Conservation (phyloP, 2,329 filamentous ascomycete species). For the Lasiodiplodia citricola region DNA sequence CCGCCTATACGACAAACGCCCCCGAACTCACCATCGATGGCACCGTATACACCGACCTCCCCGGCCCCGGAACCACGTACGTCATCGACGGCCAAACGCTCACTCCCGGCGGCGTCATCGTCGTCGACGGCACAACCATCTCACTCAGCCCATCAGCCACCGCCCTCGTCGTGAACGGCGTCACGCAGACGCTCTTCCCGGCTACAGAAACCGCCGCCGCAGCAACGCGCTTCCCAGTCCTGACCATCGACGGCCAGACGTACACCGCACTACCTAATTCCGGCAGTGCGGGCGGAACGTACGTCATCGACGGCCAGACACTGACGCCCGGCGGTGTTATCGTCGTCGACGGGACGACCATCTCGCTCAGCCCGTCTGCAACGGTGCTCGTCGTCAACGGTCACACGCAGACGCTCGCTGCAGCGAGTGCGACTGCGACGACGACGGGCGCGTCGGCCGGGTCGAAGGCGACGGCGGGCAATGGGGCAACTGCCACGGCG, state of each 20-base stretch:
- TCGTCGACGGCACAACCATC: constrained; percentile 37
- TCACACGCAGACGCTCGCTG: constrained; percentile 29
- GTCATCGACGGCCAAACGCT: constrained; percentile 44
- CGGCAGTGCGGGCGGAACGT: constrained; percentile 29
- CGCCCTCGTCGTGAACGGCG: constrained; percentile 26
- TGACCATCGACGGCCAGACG: constrained; percentile 32
- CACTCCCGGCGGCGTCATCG: constrained; percentile 45
- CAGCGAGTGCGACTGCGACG: neutral
- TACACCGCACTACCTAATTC: constrained; percentile 12
- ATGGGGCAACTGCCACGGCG: neutral
- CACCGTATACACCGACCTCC: constrained; percentile 36
- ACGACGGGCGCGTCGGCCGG: neutral
- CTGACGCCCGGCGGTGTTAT: constrained; percentile 43
- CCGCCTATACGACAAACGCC: constrained; percentile 33
- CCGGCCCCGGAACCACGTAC: constrained; percentile 38
- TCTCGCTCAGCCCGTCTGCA: constrained; percentile 36
- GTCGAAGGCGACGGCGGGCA: neutral
- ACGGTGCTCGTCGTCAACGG: constrained; percentile 25
- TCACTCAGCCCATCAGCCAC: constrained; percentile 33
- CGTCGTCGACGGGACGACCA: constrained; percentile 31
- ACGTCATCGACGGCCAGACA: constrained; percentile 47
- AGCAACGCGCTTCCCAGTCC: constrained; percentile 21
- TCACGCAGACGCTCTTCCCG: constrained; percentile 24
- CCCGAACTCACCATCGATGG: constrained; percentile 41
- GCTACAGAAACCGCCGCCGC: constrained; percentile 27